Evolutionary conservation across 1,139 yeast genomes (phyloP).

Genomic region (Geotrichum klebahnii): DNA sequence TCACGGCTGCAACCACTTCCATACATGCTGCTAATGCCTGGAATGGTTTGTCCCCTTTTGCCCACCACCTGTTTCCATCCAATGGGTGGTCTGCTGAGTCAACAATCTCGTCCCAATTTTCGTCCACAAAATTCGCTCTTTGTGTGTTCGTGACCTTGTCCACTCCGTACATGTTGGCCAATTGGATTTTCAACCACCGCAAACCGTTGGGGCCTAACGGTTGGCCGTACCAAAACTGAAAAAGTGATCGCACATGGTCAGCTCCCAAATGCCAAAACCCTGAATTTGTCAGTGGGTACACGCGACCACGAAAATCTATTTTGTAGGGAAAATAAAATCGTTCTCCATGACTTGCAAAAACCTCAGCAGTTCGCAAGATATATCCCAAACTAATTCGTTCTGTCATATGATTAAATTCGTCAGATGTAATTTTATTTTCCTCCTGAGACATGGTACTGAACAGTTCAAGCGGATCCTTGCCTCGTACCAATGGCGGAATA

Average conservation of each 20-base stretch:
- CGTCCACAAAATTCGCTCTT: constrained; percentile 50
- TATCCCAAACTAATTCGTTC: constrained; percentile 41
- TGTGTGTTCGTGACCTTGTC: constrained; percentile 58
- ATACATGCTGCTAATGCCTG: constrained; percentile 61
- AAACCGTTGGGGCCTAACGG: constrained; percentile 55
- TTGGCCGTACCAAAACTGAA: constrained; percentile 64
- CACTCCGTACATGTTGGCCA: constrained; percentile 62
- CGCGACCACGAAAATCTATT: constrained; percentile 81
- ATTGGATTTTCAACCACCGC: constrained; percentile 61
- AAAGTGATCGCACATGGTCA: constrained; percentile 58
- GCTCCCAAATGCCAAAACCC: constrained; percentile 58
- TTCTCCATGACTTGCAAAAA: constrained; percentile 51
- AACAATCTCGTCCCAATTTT: constrained; percentile 47
- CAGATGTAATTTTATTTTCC: constrained; percentile 60
- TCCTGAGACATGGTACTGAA: constrained; percentile 49
- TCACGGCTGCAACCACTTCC: constrained; percentile 43
- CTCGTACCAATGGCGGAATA: constrained; percentile 62
- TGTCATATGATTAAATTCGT: constrained; percentile 54
- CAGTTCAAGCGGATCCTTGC: constrained; percentile 51
- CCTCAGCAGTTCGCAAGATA: constrained; percentile 80
- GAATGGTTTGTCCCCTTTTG: constrained; percentile 63
- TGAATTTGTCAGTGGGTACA: constrained; percentile 68
- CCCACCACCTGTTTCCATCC: constrained; percentile 51
- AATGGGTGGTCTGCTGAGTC: constrained; percentile 53
- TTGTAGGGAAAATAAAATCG: constrained; percentile 79